phyloP scores from a whole-genome alignment of 2,329 filamentous ascomycete species.

The Trichophyton schoenleinii region DNA sequence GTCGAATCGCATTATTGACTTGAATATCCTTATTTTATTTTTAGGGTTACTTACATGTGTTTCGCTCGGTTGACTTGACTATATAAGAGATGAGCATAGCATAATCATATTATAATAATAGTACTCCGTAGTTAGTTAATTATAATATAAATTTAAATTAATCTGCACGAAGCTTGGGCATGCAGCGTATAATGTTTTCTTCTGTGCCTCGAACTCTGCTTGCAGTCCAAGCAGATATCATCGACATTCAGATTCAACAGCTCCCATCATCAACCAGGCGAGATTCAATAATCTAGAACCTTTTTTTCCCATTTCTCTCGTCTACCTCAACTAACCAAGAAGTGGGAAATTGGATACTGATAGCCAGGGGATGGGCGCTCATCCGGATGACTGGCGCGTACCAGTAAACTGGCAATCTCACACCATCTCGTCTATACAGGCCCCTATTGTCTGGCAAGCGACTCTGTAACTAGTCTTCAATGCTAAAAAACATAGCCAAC shows the following conservation, averaged over 20 bases:
- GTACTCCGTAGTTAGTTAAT: neutral
- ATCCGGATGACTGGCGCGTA: too few relatives aligned
- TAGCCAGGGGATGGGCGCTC: too few relatives aligned
- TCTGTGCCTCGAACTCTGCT: neutral
- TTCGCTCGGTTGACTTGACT: too few relatives aligned
- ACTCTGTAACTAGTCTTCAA: neutral
- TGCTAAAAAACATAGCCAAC: conserved; percentile 1
- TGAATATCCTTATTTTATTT: neutral
- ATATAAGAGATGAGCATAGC: neutral
- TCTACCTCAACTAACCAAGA: too few relatives aligned
- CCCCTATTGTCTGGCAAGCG: neutral
- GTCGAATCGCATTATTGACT: too few relatives aligned
- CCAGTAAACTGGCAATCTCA: neutral
- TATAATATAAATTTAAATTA: neutral
- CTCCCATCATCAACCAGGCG: neutral
- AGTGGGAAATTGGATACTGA: too few relatives aligned
- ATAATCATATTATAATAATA: neutral
- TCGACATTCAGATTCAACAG: neutral
- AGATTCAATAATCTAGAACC: neutral
- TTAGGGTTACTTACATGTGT: too few relatives aligned
- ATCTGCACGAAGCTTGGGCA: neutral
- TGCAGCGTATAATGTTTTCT: neutral
- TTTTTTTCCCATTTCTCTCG: neutral
- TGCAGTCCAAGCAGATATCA: too few relatives aligned
- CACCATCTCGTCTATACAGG: neutral